These are phyloP conservation scores for Fusarium sp. DNA, from an alignment of 2,329 filamentous ascomycete genomes.

Conservation along the genomic window DNA sequence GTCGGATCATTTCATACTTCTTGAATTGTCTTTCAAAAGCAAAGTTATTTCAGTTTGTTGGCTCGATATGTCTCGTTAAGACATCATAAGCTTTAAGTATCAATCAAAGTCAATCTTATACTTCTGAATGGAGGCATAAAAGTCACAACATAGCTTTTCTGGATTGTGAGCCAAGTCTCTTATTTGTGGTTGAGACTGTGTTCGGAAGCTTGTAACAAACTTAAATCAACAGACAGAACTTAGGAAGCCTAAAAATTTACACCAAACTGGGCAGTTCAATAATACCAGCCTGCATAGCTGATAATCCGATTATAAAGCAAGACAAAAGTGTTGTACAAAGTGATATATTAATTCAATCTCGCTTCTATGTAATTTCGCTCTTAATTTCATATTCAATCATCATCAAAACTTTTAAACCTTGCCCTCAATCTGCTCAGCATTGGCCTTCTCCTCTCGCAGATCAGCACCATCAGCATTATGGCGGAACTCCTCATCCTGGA, in stretches of 20 bases:
- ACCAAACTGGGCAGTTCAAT: neutral
- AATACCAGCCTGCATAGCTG: too few species aligned
- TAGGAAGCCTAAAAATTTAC: neutral
- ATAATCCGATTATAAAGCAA: neutral
- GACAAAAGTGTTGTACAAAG: neutral
- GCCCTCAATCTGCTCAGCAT: conserved; percentile 40
- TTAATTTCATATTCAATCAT: neutral
- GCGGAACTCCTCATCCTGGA: conserved; percentile 49
- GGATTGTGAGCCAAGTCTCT: too few species aligned
- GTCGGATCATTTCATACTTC: too few species aligned
- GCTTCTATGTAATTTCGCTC: neutral
- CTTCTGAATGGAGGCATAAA: neutral
- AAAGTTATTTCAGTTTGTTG: neutral
- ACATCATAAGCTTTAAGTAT: neutral
- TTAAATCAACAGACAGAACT: too few species aligned
- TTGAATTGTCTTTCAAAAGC: neutral
- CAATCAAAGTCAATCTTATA: neutral
- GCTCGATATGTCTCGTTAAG: neutral
- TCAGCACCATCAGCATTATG: conserved; percentile 42
- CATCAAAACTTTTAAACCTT: conserved; percentile 1
- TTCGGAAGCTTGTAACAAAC: neutral
- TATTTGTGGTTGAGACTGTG: neutral
- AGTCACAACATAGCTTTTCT: neutral
- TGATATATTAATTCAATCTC: neutral
- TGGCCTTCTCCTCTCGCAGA: conserved; percentile 43